phyloP scores from a whole-genome alignment of 140 eudicot genomes.

The Oenanthe javanica region DNA sequence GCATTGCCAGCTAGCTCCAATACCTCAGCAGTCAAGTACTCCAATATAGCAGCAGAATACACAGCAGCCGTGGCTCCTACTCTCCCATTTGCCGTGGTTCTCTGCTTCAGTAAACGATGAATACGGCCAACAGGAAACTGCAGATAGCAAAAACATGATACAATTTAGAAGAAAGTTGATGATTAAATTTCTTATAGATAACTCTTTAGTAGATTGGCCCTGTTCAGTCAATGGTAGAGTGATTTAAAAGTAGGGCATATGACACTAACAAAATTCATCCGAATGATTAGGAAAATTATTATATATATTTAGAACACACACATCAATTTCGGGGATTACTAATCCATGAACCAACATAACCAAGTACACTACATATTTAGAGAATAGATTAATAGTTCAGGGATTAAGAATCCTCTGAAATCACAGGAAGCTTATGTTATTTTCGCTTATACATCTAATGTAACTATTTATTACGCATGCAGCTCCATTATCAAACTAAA shows the following conservation, averaged over 20 bases:
- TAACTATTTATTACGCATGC: too few relatives aligned
- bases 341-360: too few relatives aligned
- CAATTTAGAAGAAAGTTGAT: neutral
- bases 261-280: too few relatives aligned
- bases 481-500: too few relatives aligned
- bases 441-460: neutral
- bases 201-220: neutral
- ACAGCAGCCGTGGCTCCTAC: slow-evolving; percentile 55
- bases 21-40: slow-evolving; percentile 44
- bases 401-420: too few relatives aligned
- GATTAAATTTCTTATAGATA: neutral
- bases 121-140: slow-evolving; percentile 53
- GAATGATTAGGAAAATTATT: too few relatives aligned
- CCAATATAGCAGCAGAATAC: slow-evolving; percentile 49
- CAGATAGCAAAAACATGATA: neutral
- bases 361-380: too few relatives aligned
- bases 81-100: slow-evolving; percentile 45
- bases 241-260: too few relatives aligned
- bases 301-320: too few relatives aligned
- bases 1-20: slow-evolving; percentile 33
- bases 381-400: too few relatives aligned
- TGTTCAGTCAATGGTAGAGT: neutral
- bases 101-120: slow-evolving; percentile 42
- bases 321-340: too few relatives aligned
- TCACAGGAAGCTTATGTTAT: too few relatives aligned